phyloP scores from a whole-genome alignment of 176 grass and related monocot species.

The Musa troglodytarum region DNA sequence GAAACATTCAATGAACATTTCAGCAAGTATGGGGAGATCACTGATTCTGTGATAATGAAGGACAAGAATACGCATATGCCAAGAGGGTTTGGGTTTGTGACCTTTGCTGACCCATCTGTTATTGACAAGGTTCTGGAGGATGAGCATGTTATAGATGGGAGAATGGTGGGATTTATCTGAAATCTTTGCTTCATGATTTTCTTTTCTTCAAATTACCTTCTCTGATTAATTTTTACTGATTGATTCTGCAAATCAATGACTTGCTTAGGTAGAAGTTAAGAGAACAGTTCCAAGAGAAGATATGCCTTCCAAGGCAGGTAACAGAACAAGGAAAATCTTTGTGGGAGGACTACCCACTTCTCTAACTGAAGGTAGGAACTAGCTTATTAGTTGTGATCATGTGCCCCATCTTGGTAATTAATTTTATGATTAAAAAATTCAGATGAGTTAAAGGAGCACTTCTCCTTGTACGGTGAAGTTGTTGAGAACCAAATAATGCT shows the following conservation, averaged over 20 bases:
- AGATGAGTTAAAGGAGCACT: slow-evolving; percentile 90
- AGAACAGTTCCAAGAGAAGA: slow-evolving; percentile 91
- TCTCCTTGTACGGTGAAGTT: slow-evolving; percentile 64
- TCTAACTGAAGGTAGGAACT: slow-evolving; percentile 76
- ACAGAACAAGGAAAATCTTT: slow-evolving; percentile 91
- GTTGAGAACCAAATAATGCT: slow-evolving; percentile 94
- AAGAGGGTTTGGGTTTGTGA: slow-evolving; percentile 97
- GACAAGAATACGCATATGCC: slow-evolving; percentile 89
- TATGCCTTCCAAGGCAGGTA: slow-evolving; percentile 61
- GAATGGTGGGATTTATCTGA: slow-evolving; percentile 39
- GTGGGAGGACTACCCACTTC: slow-evolving; percentile 80
- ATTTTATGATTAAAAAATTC: slow-evolving; percentile 9
- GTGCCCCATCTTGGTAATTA: slow-evolving; percentile 1
- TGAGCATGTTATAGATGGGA: slow-evolving; percentile 80
- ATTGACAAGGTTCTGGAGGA: slow-evolving; percentile 89
- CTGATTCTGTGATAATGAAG: slow-evolving; percentile 96
- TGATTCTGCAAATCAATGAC: slow-evolving; percentile 4
- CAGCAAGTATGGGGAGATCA: slow-evolving; percentile 77
- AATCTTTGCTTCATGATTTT: neutral
- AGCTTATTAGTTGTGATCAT: neutral
- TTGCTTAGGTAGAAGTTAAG: slow-evolving; percentile 87
- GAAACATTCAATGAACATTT: slow-evolving; percentile 85
- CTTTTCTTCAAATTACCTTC: neutral
- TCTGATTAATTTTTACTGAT: neutral
- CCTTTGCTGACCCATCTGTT: slow-evolving; percentile 88